Evolutionary conservation across 306 rosid genomes (phyloP).

Genomic region (Biancaea sappan): DNA sequence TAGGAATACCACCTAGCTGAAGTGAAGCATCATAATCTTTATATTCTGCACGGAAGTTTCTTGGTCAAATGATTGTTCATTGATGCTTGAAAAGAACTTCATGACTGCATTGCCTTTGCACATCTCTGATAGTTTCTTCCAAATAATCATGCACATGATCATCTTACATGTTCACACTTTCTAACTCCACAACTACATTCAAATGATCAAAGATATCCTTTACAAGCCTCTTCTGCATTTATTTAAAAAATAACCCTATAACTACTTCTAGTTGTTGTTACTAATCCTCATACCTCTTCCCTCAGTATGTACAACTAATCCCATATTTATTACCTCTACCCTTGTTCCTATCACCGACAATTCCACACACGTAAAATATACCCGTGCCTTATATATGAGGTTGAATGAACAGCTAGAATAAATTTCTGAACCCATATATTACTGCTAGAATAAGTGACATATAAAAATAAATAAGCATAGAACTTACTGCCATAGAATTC

Average conservation of each 20-base stretch:
- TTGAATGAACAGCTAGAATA: neutral
- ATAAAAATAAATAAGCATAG: too few species aligned
- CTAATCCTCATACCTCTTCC: neutral
- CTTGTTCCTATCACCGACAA: neutral
- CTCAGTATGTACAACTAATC: neutral
- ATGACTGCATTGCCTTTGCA: neutral
- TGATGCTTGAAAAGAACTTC: neutral
- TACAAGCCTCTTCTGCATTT: neutral
- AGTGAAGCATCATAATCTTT: neutral
- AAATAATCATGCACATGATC: neutral
- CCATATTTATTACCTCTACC: too few species aligned
- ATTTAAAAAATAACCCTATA: neutral
- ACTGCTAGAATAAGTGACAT: neutral
- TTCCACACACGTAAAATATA: neutral
- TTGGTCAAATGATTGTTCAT: neutral
- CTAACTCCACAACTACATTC: neutral
- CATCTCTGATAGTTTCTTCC: neutral
- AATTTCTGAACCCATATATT: neutral
- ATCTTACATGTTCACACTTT: neutral
- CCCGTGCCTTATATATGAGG: neutral
- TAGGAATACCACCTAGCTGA: neutral
- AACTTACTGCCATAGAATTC: slow-evolving; percentile 51
- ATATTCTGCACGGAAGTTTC: neutral
- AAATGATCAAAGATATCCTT: neutral
- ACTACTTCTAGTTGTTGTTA: neutral